Evolutionary conservation across 1,284 basidiomycete species (phyloP), one percentile per base, ranked within the genome.

Genomic region (Cryptococcus maquisensis): DNA sequence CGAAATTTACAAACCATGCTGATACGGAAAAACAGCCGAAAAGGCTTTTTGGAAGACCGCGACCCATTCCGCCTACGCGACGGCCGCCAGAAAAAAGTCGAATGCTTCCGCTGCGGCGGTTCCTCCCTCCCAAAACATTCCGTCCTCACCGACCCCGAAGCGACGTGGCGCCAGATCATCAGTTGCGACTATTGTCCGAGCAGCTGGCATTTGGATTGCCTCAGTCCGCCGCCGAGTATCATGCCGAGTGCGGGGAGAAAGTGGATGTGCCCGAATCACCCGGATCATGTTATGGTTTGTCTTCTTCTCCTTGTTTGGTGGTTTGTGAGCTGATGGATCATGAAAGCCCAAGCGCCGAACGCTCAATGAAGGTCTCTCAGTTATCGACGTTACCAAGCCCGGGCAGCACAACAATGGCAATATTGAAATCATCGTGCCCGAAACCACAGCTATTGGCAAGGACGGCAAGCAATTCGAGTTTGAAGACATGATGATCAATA

Each of bases 241-340:
- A 86, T 98, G 83, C 96, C 96, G 3, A 82, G 86, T 24, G 84
- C 87, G 54, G 84, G 84, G 61, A 86, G 86, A 78, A 96, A 94
- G 75, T 99, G 96, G 95, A 97, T 95, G 90, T 99, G 95, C 76
- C 96, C 96, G 2, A 91, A 93, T 67, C 95, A 98, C 72, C 85
- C 86, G 26, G 90, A 95, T 58, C 84, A 86, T 59, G 81, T 87
- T 55, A 74, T 88, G 59, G 71, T 72, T 50, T 55, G 65, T 59
- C 9, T 24, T 21, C n/a, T 47, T 13, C 21, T 21, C 40, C 24
- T 12, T 41, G 13, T 5, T 44, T 18, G 38, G 26, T 2, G 9
- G 46, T 7, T 49, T 26, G 28, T 38, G 16, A 21, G 18, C 13
- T 26, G 35, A 18, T 36, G 32, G 2, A 18, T n/a, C n/a, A 10